Evolutionary conservation across 495 filamentous ascomycete genomes (phyloP).

Genomic region (Hypomontagnella monticulosa): DNA sequence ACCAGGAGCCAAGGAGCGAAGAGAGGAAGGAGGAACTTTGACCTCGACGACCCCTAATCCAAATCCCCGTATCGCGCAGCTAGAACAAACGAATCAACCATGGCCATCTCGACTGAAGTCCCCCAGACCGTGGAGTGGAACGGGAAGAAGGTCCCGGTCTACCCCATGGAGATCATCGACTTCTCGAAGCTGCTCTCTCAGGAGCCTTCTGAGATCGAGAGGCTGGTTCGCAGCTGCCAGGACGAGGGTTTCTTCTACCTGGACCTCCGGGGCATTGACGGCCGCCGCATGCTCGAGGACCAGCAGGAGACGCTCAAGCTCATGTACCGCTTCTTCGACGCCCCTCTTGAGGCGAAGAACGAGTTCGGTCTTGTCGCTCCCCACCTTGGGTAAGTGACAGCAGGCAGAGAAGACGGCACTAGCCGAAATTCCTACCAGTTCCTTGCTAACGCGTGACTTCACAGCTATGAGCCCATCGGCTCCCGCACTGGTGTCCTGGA

Average conservation of each 20-base stretch:
- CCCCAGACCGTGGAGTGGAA: conserved; percentile 59
- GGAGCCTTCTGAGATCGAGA: conserved; percentile 59
- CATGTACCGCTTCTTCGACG: conserved; percentile 62
- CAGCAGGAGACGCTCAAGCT: conserved; percentile 59
- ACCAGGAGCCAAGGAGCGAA: conserved; percentile 16
- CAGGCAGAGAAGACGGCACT: conserved; percentile 16
- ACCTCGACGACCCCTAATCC: conserved; percentile 12
- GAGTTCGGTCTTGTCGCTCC: conserved; percentile 58
- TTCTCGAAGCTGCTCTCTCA: conserved; percentile 59
- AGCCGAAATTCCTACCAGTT: conserved; percentile 7
- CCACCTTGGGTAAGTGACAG: conserved; percentile 50
- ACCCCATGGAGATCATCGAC: conserved; percentile 59
- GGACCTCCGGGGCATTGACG: conserved; percentile 60
- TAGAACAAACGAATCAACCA: conserved; percentile 39
- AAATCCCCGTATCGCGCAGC: conserved; percentile 9
- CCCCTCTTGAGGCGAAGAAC: conserved; percentile 60
- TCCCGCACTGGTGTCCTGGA: conserved; percentile 58
- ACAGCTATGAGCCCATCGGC: conserved; percentile 62
- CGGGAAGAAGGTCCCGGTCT: conserved; percentile 62
- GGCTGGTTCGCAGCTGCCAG: conserved; percentile 58
- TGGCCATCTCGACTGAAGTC: conserved; percentile 54
- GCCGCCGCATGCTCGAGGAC: conserved; percentile 57
- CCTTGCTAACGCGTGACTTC: no score
- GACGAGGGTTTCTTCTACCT: conserved; percentile 66
- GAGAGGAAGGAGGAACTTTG: conserved; percentile 1